Conservation (phyloP, 352 stramenopile species). For the Globisporangium irregulare region DNA sequence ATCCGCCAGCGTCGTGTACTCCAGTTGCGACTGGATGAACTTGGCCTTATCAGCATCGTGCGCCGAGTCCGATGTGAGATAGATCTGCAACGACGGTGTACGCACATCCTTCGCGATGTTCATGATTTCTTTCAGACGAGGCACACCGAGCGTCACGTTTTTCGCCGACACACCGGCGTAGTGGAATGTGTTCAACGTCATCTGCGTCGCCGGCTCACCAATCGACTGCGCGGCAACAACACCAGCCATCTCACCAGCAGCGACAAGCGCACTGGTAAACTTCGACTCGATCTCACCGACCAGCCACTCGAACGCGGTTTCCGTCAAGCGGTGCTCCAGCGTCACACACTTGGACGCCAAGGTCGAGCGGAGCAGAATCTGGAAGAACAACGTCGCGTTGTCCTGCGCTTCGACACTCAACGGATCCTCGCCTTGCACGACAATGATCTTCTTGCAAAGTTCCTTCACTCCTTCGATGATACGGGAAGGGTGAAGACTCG, state of each 20-base stretch:
- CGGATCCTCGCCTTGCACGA: conserved; percentile 93
- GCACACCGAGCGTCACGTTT: conserved; percentile 99
- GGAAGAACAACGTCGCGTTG: conserved; percentile 98
- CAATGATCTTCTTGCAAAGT: conserved; percentile 94
- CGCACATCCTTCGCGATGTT: conserved; percentile 98
- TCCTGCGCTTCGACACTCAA: conserved; percentile 96
- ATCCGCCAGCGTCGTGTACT: conserved; percentile 97
- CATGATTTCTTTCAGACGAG: conserved; percentile 99
- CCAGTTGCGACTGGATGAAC: conserved; percentile 92
- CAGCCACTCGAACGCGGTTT: conserved; percentile 95
- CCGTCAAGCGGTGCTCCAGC: conserved; percentile 94
- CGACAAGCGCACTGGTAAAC: conserved; percentile 94
- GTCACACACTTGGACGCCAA: conserved; percentile 96
- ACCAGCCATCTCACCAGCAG: conserved; percentile 97
- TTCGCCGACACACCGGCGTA: conserved; percentile 99
- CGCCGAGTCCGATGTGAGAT: conserved; percentile 88
- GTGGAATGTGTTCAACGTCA: conserved; percentile 99
- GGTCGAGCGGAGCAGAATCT: conserved; percentile 95
- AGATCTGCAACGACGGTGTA: conserved; percentile 96
- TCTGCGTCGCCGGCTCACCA: conserved; percentile 99
- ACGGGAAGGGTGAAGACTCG: conserved; percentile 89
- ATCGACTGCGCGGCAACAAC: conserved; percentile 99
- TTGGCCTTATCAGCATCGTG: conserved; percentile 87
- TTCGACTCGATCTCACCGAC: conserved; percentile 97
- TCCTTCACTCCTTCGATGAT: conserved; percentile 91